These are phyloP conservation scores for Scalesia atractyloides DNA, from an alignment of 129 eudicot genomes.

Conservation along the genomic window DNA sequence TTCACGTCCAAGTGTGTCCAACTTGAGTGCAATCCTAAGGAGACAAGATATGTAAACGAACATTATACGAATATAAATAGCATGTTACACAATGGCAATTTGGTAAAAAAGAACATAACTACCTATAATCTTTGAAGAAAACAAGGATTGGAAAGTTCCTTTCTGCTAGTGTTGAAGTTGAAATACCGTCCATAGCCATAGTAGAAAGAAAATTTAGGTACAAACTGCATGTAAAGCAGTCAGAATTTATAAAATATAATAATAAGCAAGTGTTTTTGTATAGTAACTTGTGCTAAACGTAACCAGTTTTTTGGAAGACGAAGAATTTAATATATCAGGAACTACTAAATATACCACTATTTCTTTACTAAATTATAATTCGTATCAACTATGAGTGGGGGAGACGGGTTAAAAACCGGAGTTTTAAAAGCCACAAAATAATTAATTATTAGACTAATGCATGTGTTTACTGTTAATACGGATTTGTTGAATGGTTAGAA, in stretches of 20 bases:
- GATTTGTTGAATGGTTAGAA: no score
- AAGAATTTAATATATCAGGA: no score
- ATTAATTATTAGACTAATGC: no score
- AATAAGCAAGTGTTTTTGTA: no score
- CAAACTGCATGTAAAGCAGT: neutral
- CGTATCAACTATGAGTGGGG: no score
- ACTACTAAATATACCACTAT: no score
- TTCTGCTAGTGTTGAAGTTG: constrained; percentile 18
- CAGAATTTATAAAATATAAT: neutral
- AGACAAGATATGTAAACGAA: neutral
- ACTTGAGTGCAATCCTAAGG: constrained; percentile 52
- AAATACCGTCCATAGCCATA: constrained; percentile 45
- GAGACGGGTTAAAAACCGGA: no score
- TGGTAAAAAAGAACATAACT: neutral
- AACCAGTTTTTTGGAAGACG: no score
- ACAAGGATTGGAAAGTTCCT: constrained; percentile 53
- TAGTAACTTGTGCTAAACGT: no score
- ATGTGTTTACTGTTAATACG: no score
- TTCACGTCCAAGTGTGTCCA: constrained; percentile 68
- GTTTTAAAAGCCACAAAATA: no score
- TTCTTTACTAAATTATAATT: no score
- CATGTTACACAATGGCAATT: neutral
- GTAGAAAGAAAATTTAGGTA: neutral
- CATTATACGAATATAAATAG: neutral
- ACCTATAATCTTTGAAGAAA: constrained; percentile 66